phyloP scores from a whole-genome alignment of 2,329 filamentous ascomycete genomes.

The Aspergillus oerlinghausenensis region DNA sequence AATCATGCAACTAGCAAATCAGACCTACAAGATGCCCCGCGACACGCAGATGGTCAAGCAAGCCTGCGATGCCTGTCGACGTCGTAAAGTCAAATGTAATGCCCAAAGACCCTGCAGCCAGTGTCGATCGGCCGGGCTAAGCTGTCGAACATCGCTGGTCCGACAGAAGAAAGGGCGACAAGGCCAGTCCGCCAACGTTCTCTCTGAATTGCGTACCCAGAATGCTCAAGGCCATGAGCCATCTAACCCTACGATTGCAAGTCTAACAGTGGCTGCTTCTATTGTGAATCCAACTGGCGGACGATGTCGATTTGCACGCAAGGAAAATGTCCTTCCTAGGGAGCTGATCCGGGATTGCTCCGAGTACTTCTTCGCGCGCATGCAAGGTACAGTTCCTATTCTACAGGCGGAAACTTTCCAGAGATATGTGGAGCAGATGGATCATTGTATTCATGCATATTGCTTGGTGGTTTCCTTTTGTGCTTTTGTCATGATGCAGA shows the following conservation, averaged over 20 bases:
- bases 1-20: neutral
- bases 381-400: conserved; percentile 27
- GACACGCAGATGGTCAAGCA: conserved; percentile 5
- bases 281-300: neutral
- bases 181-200: conserved; percentile 17
- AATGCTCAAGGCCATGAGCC: neutral
- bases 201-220: conserved; percentile 14
- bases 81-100: conserved; percentile 21
- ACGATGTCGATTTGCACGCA: conserved; percentile 4
- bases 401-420: conserved; percentile 19
- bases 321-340: conserved; percentile 3
- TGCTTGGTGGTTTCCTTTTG: conserved; percentile 35
- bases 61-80: conserved; percentile 23
- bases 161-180: conserved; percentile 19
- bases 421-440: conserved; percentile 17
- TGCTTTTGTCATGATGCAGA: conserved; percentile 31
- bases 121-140: conserved; percentile 13
- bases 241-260: neutral
- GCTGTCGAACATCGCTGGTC: conserved; percentile 13
- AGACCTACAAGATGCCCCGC: conserved; percentile 3
- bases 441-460: conserved; percentile 19
- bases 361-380: conserved; percentile 18
- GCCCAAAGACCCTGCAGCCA: conserved; percentile 14
- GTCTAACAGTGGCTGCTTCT: neutral
- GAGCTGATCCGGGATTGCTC: conserved; percentile 13